These are phyloP conservation scores for Bisporella sp. DNA, from an alignment of 2,329 filamentous ascomycete species.

Conservation along the genomic window DNA sequence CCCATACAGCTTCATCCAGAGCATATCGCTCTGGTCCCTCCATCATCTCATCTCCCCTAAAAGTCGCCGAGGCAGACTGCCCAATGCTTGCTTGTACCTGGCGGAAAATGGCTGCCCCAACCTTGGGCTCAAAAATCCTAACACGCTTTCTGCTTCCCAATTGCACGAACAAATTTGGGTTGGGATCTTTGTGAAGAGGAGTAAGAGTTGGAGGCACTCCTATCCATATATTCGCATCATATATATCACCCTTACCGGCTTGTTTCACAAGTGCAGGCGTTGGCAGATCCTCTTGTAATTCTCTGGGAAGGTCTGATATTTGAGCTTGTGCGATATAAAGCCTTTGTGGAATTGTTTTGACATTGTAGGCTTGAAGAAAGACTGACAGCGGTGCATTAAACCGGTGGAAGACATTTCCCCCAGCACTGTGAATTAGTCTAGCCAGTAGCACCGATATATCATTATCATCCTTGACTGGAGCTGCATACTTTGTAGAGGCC, in stretches of 20 bases:
- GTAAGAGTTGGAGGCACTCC: slow-evolving; percentile 83
- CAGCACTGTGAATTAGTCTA: slow-evolving; percentile 2
- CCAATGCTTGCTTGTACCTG: slow-evolving; percentile 33
- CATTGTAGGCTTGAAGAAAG: slow-evolving; percentile 11
- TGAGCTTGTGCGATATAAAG: slow-evolving; percentile 84
- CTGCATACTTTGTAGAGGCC: background rate
- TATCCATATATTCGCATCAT: slow-evolving; percentile 81
- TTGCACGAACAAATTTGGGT: slow-evolving; percentile 88
- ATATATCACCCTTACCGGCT: slow-evolving; percentile 75
- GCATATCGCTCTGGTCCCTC: slow-evolving; percentile 60
- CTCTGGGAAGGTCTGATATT: slow-evolving; percentile 58
- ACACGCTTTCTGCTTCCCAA: slow-evolving; percentile 66
- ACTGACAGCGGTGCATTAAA: slow-evolving; percentile 34
- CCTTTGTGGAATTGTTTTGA: slow-evolving; percentile 12
- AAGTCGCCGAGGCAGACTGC: slow-evolving; percentile 28
- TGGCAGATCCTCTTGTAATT: slow-evolving; percentile 59
- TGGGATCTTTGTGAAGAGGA: slow-evolving; percentile 86
- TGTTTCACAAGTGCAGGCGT: slow-evolving; percentile 55
- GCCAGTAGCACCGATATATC: background rate
- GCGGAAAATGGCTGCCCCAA: slow-evolving; percentile 59
- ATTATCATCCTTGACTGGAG: background rate
- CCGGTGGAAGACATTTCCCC: slow-evolving; percentile 34
- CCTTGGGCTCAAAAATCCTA: slow-evolving; percentile 58
- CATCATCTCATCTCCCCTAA: slow-evolving; percentile 91
- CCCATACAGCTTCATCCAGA: slow-evolving; percentile 69